Evolutionary conservation across 2,329 filamentous ascomycete genomes (phyloP), one percentile per base, ranked within the genome.

Genomic region (Pseudofabraea citricarpa): DNA sequence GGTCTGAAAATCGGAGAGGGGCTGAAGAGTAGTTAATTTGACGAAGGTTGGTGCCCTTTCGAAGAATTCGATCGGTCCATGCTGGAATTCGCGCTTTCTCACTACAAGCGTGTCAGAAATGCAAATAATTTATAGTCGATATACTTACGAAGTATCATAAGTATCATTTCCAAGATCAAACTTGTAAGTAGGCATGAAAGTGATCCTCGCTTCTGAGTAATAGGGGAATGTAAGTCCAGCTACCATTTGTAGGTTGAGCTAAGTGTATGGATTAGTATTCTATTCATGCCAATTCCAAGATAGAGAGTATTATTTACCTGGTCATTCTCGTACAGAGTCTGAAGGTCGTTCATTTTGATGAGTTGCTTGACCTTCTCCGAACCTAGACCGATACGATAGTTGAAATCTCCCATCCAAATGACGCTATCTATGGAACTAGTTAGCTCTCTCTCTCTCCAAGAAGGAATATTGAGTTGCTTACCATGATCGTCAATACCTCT

Each of bases 401-500:
- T 98, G 71, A 98, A 98, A 64, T 98, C 93, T 5, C 93, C 93
- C 32, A 96, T 76, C 91, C 93, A 98, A 41, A 96, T 84, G 26
- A 97, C 84, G 18, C 87, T 76, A 54, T 83, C 79, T 57, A 21
- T n/a, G n/a, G n/a, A n/a, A n/a, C n/a, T n/a, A n/a, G n/a, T n/a
- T n/a, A n/a, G n/a, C n/a, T n/a, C n/a, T n/a, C n/a, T n/a, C n/a
- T n/a, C n/a, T n/a, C n/a, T n/a, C n/a, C n/a, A n/a, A n/a, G n/a
- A n/a, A n/a, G n/a, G n/a, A n/a, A n/a, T n/a, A n/a, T n/a, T n/a
- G n/a, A n/a, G n/a, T n/a, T 13, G 49, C 63, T 50, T 65, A 79
- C 83, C 89, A 60, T 98, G 93, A 61, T 97, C 86, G 56, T 93
- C 88, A 49, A 98, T 97, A 5, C 85, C 79, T 45, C 90, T 75